Evolutionary conservation across 371 early-diverging fungal species (phyloP).

Genomic region (Nematocida minor): DNA sequence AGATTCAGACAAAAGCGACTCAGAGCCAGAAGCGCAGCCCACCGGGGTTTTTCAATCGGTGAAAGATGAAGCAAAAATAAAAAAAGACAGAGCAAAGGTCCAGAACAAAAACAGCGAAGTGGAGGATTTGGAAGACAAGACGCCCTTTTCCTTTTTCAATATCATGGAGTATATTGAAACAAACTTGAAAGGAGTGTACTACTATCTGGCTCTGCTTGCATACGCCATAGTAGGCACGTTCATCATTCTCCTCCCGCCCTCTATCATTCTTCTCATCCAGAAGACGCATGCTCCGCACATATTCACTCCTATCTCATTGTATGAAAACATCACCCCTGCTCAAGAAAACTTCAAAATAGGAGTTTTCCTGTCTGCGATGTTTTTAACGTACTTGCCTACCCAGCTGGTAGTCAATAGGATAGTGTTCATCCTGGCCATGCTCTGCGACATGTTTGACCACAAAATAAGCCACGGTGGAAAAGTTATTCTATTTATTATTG

Average conservation of each 20-base stretch:
- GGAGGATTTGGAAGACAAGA: background rate
- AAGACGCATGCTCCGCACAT: slow-evolving; percentile 8
- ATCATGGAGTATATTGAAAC: slow-evolving; percentile 33
- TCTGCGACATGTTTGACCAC: slow-evolving; percentile 39
- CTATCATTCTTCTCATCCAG: slow-evolving; percentile 19
- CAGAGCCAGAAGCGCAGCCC: background rate
- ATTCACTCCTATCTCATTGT: slow-evolving; percentile 1
- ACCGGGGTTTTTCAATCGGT: slow-evolving; percentile 17
- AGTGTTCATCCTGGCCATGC: slow-evolving; percentile 41
- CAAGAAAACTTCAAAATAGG: slow-evolving; percentile 42
- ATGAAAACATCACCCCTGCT: background rate
- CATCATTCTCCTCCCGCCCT: slow-evolving; percentile 51
- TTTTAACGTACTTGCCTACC: slow-evolving; percentile 49
- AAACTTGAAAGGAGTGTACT: slow-evolving; percentile 6
- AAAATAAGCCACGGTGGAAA: slow-evolving; percentile 19
- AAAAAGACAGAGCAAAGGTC: slow-evolving; percentile 24
- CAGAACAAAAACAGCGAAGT: background rate
- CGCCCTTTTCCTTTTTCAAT: slow-evolving; percentile 43
- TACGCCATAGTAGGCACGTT: slow-evolving; percentile 52
- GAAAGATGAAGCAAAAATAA: slow-evolving; percentile 26
- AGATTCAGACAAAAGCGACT: background rate
- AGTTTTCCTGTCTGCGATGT: slow-evolving; percentile 51
- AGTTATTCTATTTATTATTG: slow-evolving; percentile 28
- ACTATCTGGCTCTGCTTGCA: slow-evolving; percentile 4
- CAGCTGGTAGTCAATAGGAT: slow-evolving; percentile 41